Evolutionary conservation across 2,329 filamentous ascomycete species (phyloP).

Genomic region (Grosmannia clavigera): DNA sequence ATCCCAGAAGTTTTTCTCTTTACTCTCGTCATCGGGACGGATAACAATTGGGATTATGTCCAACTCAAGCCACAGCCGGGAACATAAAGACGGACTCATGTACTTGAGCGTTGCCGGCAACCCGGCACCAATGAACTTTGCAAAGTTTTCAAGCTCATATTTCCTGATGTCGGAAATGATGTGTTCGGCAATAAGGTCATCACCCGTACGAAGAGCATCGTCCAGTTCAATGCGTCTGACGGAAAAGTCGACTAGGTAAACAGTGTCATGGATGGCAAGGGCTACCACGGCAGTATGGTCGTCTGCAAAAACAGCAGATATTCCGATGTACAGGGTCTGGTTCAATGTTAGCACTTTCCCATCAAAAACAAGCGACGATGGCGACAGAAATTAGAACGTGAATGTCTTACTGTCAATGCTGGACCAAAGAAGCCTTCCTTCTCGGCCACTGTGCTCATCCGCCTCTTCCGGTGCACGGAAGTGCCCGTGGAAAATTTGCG

Average conservation of each 20-base stretch:
- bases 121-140: conserved; percentile 67
- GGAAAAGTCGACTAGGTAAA: conserved; percentile 62
- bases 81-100: conserved; percentile 52
- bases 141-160: conserved; percentile 53
- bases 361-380: background rate
- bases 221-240: conserved; percentile 43
- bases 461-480: conserved; percentile 32
- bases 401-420: conserved; percentile 28
- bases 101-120: conserved; percentile 47
- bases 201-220: conserved; percentile 23
- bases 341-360: background rate
- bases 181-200: conserved; percentile 43
- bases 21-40: conserved; percentile 30
- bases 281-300: conserved; percentile 45
- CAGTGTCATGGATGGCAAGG: conserved; percentile 59
- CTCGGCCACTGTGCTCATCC: conserved; percentile 32
- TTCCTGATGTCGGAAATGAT: conserved; percentile 42
- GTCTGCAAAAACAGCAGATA: conserved; percentile 41
- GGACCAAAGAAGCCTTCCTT: conserved; percentile 31
- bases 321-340: conserved; percentile 48
- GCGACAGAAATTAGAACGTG: background rate
- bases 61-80: conserved; percentile 61
- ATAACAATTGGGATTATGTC: conserved; percentile 65
- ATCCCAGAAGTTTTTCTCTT: conserved; percentile 33
- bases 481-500: conserved; percentile 32